phyloP scores from a whole-genome alignment of 768 basidiomycete genomes.

The Antrodiella citrinella region DNA sequence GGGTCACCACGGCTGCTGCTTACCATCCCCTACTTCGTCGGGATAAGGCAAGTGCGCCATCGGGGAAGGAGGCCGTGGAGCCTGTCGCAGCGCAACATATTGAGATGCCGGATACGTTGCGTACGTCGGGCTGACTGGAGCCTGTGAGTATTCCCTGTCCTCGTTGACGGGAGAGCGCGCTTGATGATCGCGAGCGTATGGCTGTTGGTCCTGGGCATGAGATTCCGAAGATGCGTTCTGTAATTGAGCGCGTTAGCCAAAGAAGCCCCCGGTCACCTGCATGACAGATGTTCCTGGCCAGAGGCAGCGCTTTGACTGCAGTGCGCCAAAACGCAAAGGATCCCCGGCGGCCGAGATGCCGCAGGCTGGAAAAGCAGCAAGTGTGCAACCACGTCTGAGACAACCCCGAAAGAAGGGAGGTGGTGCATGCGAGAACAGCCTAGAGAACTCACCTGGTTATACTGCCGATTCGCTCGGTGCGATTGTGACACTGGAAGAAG shows the following conservation, averaged over 20 bases:
- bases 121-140: background rate
- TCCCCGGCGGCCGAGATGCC: background rate
- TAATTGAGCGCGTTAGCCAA: background rate
- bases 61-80: conserved; percentile 5
- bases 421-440: too few species aligned
- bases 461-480: background rate
- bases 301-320: background rate
- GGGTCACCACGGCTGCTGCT: too few species aligned
- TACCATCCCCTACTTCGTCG: background rate
- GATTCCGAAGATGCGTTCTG: background rate
- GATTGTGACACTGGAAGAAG: background rate
- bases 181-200: background rate
- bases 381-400: too few species aligned
- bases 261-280: background rate
- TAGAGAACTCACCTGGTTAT: background rate
- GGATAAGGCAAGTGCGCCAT: conserved; percentile 12
- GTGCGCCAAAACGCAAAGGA: background rate
- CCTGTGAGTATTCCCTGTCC: background rate
- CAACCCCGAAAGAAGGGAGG: too few species aligned
- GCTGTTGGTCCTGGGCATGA: too few species aligned
- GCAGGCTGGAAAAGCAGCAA: too few species aligned
- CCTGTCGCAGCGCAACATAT: background rate
- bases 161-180: background rate
- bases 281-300: background rate
- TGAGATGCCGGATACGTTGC: background rate